Evolutionary conservation across 2,329 filamentous ascomycete species (phyloP), one percentile per base, ranked within the genome.

Genomic region (Talaromyces funiculosus): DNA sequence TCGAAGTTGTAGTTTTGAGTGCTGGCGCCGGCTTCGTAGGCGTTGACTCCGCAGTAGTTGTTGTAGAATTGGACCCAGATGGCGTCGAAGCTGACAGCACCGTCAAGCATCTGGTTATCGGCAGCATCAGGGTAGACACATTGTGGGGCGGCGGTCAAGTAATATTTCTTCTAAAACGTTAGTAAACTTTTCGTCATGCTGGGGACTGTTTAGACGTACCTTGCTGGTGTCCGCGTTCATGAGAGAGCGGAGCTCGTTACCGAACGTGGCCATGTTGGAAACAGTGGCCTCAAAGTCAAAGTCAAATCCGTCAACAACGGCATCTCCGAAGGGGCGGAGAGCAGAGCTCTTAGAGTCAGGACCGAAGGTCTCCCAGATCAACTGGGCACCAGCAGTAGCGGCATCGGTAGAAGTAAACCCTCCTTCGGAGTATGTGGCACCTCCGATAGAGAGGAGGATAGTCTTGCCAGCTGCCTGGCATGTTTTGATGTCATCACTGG

Each of bases 291-390:
- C 88, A 63, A 91, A 86, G 71, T 92, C 89, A 64, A 91, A 85
- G 73, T 92, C 89, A 71, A 92, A 90, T 4, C 89, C 89, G 70
- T 92, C 87, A 43, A 92, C 75, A 3, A 84, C 78, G 9, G 85
- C 83, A 12, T 75, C 73, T 58, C 86, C 86, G 69, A 91, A 91
- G 1, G 89, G 89, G 8, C 89, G 84, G 60, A 83, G 78, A 7
- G 76, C 76, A 1, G 71, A 73, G 42, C 73, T 78, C 31, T 73
- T 76, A 12, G 73, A 68, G 7, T 73, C 69, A 4, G 88, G 85
- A 2, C 89, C 89, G 70, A 90, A 91, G 64, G 86, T 87, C 55
- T 82, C 78, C 88, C 88, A 92, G 60, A 92, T 75, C 20, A 82
- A 78, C 58, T 87, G 74, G 0, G 88, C 89, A 2, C 82, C 82